phyloP scores from a whole-genome alignment of 306 rosid genomes.

The Rubus parviflorus region DNA sequence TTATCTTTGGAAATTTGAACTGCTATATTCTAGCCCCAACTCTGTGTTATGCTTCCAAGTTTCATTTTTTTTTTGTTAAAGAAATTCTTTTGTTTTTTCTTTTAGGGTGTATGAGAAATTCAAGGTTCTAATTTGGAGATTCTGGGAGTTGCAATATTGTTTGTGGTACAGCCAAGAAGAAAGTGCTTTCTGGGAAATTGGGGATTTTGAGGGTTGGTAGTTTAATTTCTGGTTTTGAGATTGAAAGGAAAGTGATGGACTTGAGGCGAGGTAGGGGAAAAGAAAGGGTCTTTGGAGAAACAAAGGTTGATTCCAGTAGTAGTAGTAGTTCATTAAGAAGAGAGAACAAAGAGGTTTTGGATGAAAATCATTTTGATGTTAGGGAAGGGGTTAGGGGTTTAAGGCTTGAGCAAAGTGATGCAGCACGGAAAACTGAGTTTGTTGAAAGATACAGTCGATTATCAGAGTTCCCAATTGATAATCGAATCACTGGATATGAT shows the following conservation, averaged over 20 bases:
- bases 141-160: slow-evolving; percentile 10
- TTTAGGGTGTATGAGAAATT: not conserved
- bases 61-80: not conserved
- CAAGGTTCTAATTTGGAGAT: slow-evolving; percentile 18
- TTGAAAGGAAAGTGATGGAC: slow-evolving; percentile 29
- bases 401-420: slow-evolving; percentile 28
- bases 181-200: slow-evolving; percentile 22
- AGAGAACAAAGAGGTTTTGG: slow-evolving; percentile 23
- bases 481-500: slow-evolving; percentile 24
- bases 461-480: slow-evolving; percentile 25
- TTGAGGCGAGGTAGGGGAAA: slow-evolving; percentile 26
- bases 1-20: slow-evolving; percentile 1
- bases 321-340: slow-evolving; percentile 28
- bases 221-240: slow-evolving; percentile 20
- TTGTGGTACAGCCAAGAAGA: slow-evolving; percentile 37
- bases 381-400: slow-evolving; percentile 32
- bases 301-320: slow-evolving; percentile 19
- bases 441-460: slow-evolving; percentile 19
- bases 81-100: not conserved
- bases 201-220: slow-evolving; percentile 24
- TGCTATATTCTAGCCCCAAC: not conserved
- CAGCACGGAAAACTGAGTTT: slow-evolving; percentile 22
- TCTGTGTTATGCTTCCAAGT: not conserved
- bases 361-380: slow-evolving; percentile 12
- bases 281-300: slow-evolving; percentile 30